Evolutionary conservation across 768 basidiomycete species (phyloP).

Genomic region (Gelatoporia subvermispora): DNA sequence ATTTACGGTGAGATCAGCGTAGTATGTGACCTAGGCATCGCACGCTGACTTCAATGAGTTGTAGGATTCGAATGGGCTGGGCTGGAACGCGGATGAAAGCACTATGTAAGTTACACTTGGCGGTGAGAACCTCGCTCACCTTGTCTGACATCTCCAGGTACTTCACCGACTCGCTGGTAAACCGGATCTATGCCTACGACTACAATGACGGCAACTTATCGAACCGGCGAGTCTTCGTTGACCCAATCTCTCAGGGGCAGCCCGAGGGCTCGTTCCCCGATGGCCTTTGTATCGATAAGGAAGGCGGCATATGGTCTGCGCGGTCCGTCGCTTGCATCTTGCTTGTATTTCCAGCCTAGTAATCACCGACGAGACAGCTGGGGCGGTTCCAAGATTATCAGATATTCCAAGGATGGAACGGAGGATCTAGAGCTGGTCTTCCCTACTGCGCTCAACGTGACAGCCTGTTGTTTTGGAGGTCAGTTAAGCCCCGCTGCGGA

Average conservation of each 20-base stretch:
- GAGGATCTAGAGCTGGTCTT: conserved; percentile 55
- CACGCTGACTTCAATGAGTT: conserved; percentile 7
- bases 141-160: conserved; percentile 39
- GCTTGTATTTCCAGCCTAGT: conserved; percentile 9
- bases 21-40: background rate
- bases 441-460: conserved; percentile 59
- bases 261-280: conserved; percentile 52
- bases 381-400: conserved; percentile 57
- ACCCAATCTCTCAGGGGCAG: conserved; percentile 50
- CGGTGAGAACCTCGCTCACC: conserved; percentile 4
- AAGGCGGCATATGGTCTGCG: conserved; percentile 66
- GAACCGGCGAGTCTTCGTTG: conserved; percentile 53
- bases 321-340: conserved; percentile 30
- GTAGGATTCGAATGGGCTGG: conserved; percentile 59
- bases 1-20: conserved; percentile 51
- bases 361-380: conserved; percentile 36
- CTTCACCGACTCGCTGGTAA: conserved; percentile 64
- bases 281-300: conserved; percentile 60
- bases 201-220: conserved; percentile 51
- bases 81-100: conserved; percentile 58
- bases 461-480: conserved; percentile 71
- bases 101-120: conserved; percentile 40
- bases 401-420: conserved; percentile 49
- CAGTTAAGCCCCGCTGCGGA: conserved; percentile 9
- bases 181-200: conserved; percentile 64